Evolutionary conservation across 139 green algal genomes (phyloP).

Genomic region (Chlorella sp.): DNA sequence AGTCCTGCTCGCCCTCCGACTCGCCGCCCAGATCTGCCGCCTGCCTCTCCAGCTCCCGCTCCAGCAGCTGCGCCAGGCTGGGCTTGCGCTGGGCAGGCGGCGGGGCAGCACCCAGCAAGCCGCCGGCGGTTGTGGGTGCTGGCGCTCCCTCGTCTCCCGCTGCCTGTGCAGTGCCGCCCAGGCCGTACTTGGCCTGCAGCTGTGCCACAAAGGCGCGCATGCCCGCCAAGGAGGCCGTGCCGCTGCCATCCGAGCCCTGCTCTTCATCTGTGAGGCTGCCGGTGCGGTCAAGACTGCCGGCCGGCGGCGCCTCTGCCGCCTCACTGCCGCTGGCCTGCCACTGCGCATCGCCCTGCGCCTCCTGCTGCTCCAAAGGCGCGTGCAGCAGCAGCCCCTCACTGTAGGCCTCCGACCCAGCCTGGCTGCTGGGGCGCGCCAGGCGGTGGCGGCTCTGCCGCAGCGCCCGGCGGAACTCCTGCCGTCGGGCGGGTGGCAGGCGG

Average conservation of each 20-base stretch:
- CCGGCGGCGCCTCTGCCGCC: not conserved
- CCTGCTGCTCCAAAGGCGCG: not conserved
- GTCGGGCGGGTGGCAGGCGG: not conserved
- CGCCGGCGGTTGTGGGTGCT: not conserved
- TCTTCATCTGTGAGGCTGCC: not conserved
- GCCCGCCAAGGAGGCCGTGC: not conserved
- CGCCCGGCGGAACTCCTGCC: not conserved
- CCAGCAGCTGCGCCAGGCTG: conserved; percentile 12
- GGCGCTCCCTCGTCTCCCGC: not conserved
- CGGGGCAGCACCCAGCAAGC: not conserved
- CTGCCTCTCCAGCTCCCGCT: not conserved
- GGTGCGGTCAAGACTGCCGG: not conserved
- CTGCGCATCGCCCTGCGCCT: not conserved
- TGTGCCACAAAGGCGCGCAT: conserved; percentile 11
- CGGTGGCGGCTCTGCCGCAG: conserved; percentile 20
- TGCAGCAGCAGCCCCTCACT: no score
- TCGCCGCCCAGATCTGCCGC: not conserved
- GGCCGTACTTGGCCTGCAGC: conserved; percentile 14
- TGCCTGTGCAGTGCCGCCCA: not conserved
- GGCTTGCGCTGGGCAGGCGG: not conserved
- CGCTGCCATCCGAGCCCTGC: not conserved
- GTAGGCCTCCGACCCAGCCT: no score
- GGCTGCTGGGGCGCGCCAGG: not conserved
- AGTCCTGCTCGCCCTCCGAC: not conserved
- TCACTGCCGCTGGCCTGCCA: not conserved